Conservation (phyloP, 768 basidiomycete species). For the Mycena galopus region DNA sequence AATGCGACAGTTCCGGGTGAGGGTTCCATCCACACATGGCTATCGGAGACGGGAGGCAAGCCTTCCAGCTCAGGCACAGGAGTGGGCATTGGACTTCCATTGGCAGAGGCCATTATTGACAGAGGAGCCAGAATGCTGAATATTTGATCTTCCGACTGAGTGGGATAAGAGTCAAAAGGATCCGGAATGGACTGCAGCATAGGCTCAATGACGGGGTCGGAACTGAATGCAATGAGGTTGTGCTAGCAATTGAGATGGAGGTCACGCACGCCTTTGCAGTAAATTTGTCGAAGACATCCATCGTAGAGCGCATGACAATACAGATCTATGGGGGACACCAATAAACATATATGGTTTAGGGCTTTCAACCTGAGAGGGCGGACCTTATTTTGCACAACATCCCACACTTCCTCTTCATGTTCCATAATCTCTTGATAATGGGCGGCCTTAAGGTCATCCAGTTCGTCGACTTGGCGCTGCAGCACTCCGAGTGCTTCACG, state of each 20-base stretch:
- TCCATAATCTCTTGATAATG: slow-evolving; percentile 93
- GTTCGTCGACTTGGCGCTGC: slow-evolving; percentile 84
- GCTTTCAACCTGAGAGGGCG: not conserved
- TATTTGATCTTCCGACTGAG: slow-evolving; percentile 90
- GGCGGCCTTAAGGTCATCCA: slow-evolving; percentile 68
- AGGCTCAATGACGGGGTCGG: slow-evolving; percentile 91
- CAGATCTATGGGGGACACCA: slow-evolving; percentile 64
- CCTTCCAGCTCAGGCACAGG: slow-evolving; percentile 59
- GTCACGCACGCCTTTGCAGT: slow-evolving; percentile 85
- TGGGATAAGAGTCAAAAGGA: slow-evolving; percentile 92
- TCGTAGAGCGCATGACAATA: slow-evolving; percentile 87
- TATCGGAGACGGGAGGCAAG: slow-evolving; percentile 47
- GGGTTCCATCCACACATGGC: slow-evolving; percentile 64
- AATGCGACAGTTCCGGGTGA: slow-evolving; percentile 59
- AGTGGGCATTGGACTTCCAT: slow-evolving; percentile 67
- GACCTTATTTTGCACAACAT: slow-evolving; percentile 89
- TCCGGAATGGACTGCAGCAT: slow-evolving; percentile 93
- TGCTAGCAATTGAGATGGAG: not conserved
- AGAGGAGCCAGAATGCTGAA: slow-evolving; percentile 93
- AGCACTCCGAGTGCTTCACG: slow-evolving; percentile 84
- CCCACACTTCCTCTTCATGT: slow-evolving; percentile 97
- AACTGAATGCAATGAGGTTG: slow-evolving; percentile 54
- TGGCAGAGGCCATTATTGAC: slow-evolving; percentile 77
- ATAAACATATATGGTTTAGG: slow-evolving; percentile 27
- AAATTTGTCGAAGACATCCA: slow-evolving; percentile 92